Percentiles rank a stretch among this genome's conserved stretches.
These are phyloP conservation scores for Falciphora oryzae DNA, from an alignment of 2,329 filamentous ascomycete genomes.

Conservation along the genomic window DNA sequence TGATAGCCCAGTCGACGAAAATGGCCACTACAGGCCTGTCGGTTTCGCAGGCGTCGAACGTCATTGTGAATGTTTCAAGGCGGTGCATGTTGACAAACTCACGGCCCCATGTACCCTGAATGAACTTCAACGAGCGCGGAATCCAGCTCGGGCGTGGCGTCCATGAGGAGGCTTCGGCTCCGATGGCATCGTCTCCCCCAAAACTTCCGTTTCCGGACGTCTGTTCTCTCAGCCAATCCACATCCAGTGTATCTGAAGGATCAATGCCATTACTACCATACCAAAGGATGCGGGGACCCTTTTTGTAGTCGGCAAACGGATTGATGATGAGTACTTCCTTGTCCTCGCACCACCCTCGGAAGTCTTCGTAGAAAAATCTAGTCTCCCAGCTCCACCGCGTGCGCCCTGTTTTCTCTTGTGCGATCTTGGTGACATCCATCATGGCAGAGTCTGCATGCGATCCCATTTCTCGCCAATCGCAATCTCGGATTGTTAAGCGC, in stretches of 20 bases:
- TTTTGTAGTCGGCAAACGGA: neutral
- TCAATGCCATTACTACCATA: too few species aligned
- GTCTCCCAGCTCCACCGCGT: too few species aligned
- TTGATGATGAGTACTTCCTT: neutral
- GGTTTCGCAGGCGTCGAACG: neutral
- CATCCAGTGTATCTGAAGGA: neutral
- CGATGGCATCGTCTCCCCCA: too few species aligned
- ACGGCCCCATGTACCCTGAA: neutral
- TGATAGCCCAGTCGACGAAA: neutral
- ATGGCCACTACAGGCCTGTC: neutral
- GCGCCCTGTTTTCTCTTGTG: neutral
- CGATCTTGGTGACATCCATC: too few species aligned
- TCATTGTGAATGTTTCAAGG: neutral
- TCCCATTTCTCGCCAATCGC: neutral
- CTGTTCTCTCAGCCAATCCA: neutral
- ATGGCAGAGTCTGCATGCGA: neutral
- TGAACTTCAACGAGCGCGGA: neutral
- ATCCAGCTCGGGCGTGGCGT: neutral
- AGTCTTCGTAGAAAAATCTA: too few species aligned
- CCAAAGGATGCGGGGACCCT: too few species aligned
- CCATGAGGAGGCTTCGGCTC: too few species aligned
- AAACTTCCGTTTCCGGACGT: neutral
- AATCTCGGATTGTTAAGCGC: neutral
- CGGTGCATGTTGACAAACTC: conserved; percentile 5
- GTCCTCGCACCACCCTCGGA: too few species aligned